Base-by-base conservation (phyloP, 768 basidiomycete genomes). In the Zangia roseola region DNA sequence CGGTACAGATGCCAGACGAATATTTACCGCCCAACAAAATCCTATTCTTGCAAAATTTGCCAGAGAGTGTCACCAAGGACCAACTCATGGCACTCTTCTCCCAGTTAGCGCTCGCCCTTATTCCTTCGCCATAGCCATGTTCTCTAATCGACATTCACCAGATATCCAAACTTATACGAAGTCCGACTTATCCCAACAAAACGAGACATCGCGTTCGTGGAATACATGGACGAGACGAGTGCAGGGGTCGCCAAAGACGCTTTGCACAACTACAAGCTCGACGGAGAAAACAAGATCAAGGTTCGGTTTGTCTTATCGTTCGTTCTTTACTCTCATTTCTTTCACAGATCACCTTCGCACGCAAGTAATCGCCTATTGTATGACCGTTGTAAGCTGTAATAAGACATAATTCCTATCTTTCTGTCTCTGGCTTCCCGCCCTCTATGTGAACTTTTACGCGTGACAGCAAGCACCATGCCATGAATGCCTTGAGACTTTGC, bases 21-120 rank as follows among this genome's bases (percentile, higher is more conserved):
- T 98, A 97, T 69, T 82, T 99, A 7, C 97, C 97, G 2, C 95
- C 97, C 33, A 99, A 99, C 86, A 94, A 94, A 69, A 95, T 98
- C 70, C 80, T 99, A 43, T 99, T 99, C 81, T 68, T 99, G 56
- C 97, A 99, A 71, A 97, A 97, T 66, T 76, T 99, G 20, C 94
- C 94, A 17, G 93, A 97, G 64, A 86, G 71, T 35, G 93, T 94
- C 56, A 93, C 88, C 46, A 94, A 95, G 64, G 94, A 97, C 45
- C 86, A 90, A 62, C 86, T 99, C 52, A 82, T 88, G 69, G 83
- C 84, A 2, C 76, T 98, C 20, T 98, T 99, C 74, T 86, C 90
- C 51, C 89, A 92, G 92, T 97, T 51, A 53, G 83, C 80, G 12
- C 43, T 54, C 34, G 24, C 19, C 38, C 38, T 45, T 8, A 47